Evolutionary conservation across 179 eudicot species (phyloP), one percentile per base, ranked within the genome.

Genomic region (Beta corolliflora): DNA sequence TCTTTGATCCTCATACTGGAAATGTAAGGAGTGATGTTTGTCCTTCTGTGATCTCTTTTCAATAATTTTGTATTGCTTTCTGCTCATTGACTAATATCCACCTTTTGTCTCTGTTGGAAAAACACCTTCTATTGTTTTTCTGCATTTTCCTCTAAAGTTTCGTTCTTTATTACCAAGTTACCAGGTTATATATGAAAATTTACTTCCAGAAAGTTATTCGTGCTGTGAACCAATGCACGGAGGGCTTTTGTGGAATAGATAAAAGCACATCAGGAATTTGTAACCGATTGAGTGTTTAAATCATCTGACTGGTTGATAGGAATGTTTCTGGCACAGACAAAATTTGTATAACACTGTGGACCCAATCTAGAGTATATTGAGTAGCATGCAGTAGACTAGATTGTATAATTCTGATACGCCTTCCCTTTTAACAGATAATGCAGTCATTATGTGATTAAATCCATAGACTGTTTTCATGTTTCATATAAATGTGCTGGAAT

Each of bases 1-100:
- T 94, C 85, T 95, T 91, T 83, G 98, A 95, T 87, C 77, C 91
- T 60, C 88, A 92, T 80, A 81, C 90, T 75, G 98, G 98, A 83
- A 85, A 74, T 86, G 98, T 95, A 93, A 92, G 93, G 74, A 73
- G 53, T n/a, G 15, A 74, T 77, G 59, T 16, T 60, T 79, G 54
- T 83, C n/a, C 71, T 16, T 69, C 10, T 67, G 12, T 73, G 58
- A 59, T 60, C 80, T 53, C n/a, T 80, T 78, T 52, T 15, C 45
- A 77, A 25, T 79, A n/a, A 77, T 19, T 15, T 25, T 76, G 56
- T 61, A 70, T 25, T 9, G 52, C 19, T 36, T 80, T 41, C 64
- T 67, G 53, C 59, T 50, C 31, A 54, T 29, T 2, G 63, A 72
- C 45, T 12, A n/a, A 10, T 46, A 46, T 9, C 5, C 44, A 9